These are phyloP conservation scores for Acer yangbiense DNA, from an alignment of 345 rosid species.

Conservation along the genomic window DNA sequence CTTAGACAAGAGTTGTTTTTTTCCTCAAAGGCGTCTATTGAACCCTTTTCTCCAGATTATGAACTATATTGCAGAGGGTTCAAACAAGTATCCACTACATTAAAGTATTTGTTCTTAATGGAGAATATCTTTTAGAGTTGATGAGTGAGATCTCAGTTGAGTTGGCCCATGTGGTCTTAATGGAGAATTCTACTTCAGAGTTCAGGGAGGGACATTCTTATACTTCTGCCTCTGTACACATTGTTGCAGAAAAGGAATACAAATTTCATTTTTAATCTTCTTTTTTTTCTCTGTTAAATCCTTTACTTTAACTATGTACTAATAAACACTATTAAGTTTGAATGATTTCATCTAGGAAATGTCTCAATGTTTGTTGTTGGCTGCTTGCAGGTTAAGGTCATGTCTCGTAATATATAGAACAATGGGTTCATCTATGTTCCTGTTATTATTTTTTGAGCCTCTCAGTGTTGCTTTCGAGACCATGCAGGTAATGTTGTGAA, in stretches of 20 bases:
- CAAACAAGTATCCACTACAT: background rate
- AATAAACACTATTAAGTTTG: background rate
- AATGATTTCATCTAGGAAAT: background rate
- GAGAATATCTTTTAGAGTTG: background rate
- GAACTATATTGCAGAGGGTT: background rate
- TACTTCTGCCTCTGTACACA: background rate
- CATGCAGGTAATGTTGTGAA: conserved; percentile 50
- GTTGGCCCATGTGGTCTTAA: background rate
- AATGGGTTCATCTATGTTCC: conserved; percentile 43
- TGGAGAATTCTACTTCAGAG: background rate
- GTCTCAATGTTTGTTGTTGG: conserved; percentile 7
- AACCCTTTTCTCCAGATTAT: background rate
- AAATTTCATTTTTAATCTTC: background rate
- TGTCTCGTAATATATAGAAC: conserved; percentile 48
- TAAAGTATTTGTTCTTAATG: background rate
- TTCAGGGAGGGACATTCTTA: background rate
- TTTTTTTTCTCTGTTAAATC: background rate
- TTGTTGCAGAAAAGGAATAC: background rate
- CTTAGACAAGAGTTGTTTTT: background rate
- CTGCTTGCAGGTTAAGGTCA: conserved; percentile 52
- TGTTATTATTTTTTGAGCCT: conserved; percentile 67
- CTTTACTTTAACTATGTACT: background rate
- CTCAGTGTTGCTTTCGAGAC: conserved; percentile 70
- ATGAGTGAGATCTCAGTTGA: background rate
- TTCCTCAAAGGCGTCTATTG: background rate